These are phyloP conservation scores for Pterocarpus macrocarpus DNA, from an alignment of 306 rosid species.

Conservation along the genomic window DNA sequence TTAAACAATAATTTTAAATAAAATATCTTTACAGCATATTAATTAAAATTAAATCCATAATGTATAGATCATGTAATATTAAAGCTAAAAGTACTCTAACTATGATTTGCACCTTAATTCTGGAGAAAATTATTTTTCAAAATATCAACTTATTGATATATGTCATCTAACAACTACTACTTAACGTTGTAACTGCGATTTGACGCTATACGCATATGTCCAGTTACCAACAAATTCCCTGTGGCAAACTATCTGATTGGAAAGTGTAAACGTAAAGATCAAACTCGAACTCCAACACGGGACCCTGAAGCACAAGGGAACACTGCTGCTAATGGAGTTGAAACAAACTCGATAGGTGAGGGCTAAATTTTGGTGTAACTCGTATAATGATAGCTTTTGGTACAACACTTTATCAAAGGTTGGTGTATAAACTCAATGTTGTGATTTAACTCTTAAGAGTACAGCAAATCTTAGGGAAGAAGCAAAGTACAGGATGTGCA, in stretches of 20 bases:
- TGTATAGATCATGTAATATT: too few relatives aligned
- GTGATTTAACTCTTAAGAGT: too few relatives aligned
- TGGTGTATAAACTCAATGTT: too few relatives aligned
- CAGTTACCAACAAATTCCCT: neutral
- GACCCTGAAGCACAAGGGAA: neutral
- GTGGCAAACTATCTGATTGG: neutral
- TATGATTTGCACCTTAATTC: neutral
- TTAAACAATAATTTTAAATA: too few relatives aligned
- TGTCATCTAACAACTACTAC: neutral
- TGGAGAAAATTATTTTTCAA: neutral
- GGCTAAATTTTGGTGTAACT: neutral
- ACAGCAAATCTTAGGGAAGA: too few relatives aligned
- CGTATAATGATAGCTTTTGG: too few relatives aligned
- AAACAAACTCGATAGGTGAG: slow-evolving; percentile 16
- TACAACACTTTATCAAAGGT: too few relatives aligned
- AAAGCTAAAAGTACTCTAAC: too few relatives aligned
- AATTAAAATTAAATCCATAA: too few relatives aligned
- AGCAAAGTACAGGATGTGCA: too few relatives aligned
- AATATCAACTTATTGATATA: neutral
- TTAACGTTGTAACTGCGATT: neutral
- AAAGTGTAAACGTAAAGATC: neutral
- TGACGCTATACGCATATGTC: neutral
- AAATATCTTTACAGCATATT: too few relatives aligned
- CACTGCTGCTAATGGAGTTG: neutral
- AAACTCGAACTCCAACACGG: neutral